Conservation (phyloP, 106 monocot species). For the Dioscorea dumetorum region DNA sequence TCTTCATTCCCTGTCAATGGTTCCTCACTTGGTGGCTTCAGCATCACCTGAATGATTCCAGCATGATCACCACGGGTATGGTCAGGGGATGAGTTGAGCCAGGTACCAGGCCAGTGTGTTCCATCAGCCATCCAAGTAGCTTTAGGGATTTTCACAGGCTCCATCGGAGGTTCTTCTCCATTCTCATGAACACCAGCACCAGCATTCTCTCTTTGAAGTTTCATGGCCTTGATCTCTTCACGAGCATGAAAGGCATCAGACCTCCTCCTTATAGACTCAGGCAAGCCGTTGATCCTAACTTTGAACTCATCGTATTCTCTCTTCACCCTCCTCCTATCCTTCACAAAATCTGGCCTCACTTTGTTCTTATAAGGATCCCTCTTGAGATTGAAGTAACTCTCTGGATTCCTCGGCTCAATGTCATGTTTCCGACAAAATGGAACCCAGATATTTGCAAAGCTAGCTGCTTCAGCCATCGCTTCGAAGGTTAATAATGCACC, state of each 20-base stretch:
- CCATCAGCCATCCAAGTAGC: slow-evolving; percentile 88
- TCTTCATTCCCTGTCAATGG: slow-evolving; percentile 59
- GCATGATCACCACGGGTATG: slow-evolving; percentile 75
- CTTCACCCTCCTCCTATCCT: slow-evolving; percentile 67
- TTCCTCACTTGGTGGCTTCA: slow-evolving; percentile 83
- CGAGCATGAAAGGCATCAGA: slow-evolving; percentile 77
- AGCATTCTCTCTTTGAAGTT: slow-evolving; percentile 24
- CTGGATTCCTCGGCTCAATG: slow-evolving; percentile 71
- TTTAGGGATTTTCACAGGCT: slow-evolving; percentile 60
- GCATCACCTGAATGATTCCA: slow-evolving; percentile 87
- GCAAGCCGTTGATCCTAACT: slow-evolving; percentile 67
- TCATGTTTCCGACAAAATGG: slow-evolving; percentile 70
- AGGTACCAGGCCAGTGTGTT: slow-evolving; percentile 80
- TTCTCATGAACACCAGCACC: neutral
- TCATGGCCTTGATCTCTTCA: slow-evolving; percentile 64
- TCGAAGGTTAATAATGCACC: slow-evolving; percentile 74
- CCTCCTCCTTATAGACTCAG: slow-evolving; percentile 59
- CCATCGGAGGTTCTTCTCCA: slow-evolving; percentile 26
- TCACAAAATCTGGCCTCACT: slow-evolving; percentile 58
- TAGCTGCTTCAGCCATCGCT: slow-evolving; percentile 83
- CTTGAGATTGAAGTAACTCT: slow-evolving; percentile 70
- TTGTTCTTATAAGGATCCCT: slow-evolving; percentile 73
- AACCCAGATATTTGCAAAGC: slow-evolving; percentile 64
- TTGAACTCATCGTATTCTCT: slow-evolving; percentile 79
- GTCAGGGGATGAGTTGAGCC: slow-evolving; percentile 38